Evolutionary conservation across 1,284 basidiomycete species (phyloP).

Genomic region (Trichosporon sp.): DNA sequence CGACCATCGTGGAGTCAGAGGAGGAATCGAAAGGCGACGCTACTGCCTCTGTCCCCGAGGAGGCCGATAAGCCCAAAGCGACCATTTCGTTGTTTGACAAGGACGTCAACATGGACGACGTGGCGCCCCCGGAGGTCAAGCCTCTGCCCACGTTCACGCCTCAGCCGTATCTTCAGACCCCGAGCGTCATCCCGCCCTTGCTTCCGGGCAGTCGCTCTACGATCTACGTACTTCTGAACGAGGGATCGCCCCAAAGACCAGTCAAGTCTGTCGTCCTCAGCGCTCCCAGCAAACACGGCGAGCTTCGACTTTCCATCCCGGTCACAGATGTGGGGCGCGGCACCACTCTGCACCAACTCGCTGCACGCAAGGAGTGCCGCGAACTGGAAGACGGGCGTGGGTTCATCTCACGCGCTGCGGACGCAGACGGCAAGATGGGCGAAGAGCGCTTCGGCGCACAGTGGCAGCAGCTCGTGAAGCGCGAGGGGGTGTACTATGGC

Average conservation of each 20-base stretch:
- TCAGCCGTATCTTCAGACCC: slow-evolving; percentile 47
- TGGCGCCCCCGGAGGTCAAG: not conserved
- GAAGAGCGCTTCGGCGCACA: not conserved
- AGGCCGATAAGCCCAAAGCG: slow-evolving; percentile 21
- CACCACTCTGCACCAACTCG: slow-evolving; percentile 52
- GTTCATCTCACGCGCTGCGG: slow-evolving; percentile 1
- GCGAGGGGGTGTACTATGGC: slow-evolving; percentile 45
- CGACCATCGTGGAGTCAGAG: not conserved
- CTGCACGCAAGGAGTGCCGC: slow-evolving; percentile 54
- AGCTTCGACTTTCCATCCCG: slow-evolving; percentile 46
- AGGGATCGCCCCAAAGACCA: slow-evolving; percentile 2
- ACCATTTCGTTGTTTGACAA: slow-evolving; percentile 29
- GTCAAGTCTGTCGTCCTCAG: slow-evolving; percentile 26
- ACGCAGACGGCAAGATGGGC: not conserved
- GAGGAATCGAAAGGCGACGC: not conserved
- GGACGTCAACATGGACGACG: not conserved
- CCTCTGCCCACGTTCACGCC: slow-evolving; percentile 48
- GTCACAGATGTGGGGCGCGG: slow-evolving; percentile 31
- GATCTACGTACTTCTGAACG: slow-evolving; percentile 53
- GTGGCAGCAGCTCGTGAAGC: slow-evolving; percentile 33
- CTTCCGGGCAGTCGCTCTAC: slow-evolving; percentile 25
- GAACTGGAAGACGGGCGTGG: slow-evolving; percentile 35
- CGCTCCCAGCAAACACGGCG: slow-evolving; percentile 46
- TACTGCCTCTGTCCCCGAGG: not conserved
- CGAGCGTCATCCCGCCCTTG: slow-evolving; percentile 8